Percentiles rank a stretch among this genome's conserved stretches.
phyloP scores from a whole-genome alignment of 306 rosid species.

The Oxytropis ochrocephala region DNA sequence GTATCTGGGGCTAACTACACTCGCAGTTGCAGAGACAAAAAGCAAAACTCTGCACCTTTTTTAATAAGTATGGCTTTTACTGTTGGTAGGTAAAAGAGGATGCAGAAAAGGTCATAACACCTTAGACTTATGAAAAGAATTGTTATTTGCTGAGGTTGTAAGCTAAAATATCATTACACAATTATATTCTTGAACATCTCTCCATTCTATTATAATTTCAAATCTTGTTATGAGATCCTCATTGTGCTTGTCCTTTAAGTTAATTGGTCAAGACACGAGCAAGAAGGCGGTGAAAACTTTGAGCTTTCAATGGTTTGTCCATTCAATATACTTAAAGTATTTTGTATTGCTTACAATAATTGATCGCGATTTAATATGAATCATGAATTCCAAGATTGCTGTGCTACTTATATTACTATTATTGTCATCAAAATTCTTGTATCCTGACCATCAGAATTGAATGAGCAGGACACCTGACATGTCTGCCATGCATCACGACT shows the following conservation, averaged over 20 bases:
- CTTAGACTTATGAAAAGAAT: neutral
- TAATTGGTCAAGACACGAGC: neutral
- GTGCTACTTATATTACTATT: neutral
- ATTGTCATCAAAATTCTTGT: neutral
- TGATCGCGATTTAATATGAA: neutral
- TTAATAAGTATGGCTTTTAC: neutral
- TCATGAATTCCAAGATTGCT: neutral
- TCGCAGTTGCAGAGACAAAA: neutral
- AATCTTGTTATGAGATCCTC: neutral
- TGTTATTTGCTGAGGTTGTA: neutral
- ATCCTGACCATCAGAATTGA: neutral
- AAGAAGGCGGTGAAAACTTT: constrained; percentile 1
- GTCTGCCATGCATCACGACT: constrained; percentile 82
- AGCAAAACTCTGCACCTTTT: neutral
- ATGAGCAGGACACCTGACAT: constrained; percentile 80
- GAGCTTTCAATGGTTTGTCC: neutral
- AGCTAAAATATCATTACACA: constrained; percentile 1
- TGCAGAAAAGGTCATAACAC: neutral
- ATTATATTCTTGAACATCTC: neutral
- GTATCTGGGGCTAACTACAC: neutral
- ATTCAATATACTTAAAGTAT: neutral
- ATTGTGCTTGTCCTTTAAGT: neutral
- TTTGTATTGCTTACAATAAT: neutral
- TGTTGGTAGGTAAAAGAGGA: neutral
- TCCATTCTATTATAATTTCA: neutral